phyloP scores from a whole-genome alignment of 208 protist genomes.

The Acanthamoeba healyi region DNA sequence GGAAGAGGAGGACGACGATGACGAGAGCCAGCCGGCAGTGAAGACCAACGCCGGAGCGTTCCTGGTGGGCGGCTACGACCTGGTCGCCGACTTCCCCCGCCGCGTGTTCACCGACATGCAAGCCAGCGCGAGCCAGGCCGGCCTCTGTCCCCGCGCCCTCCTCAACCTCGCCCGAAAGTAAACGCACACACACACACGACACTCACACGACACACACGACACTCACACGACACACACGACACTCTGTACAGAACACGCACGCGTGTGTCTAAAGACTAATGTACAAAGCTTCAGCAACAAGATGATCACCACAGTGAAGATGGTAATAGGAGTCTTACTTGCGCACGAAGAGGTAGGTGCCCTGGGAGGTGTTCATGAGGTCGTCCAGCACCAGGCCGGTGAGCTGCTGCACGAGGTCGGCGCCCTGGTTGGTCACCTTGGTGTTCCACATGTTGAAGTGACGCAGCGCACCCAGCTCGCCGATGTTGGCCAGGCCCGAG shows the following conservation, averaged over 20 bases:
- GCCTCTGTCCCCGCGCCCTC: slow-evolving; percentile 17
- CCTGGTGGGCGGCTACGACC: slow-evolving; percentile 26
- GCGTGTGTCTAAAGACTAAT: no score
- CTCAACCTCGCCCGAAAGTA: slow-evolving; percentile 1
- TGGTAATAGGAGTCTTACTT: background rate
- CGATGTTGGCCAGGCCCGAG: slow-evolving; percentile 16
- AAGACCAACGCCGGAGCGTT: background rate
- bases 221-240: no score
- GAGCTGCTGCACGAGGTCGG: slow-evolving; percentile 44
- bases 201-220: no score
- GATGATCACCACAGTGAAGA: no score
- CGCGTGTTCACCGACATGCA: background rate
- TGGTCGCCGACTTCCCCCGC: slow-evolving; percentile 2
- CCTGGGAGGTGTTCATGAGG: slow-evolving; percentile 66
- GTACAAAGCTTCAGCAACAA: no score
- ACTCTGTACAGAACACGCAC: no score
- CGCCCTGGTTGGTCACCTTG: slow-evolving; percentile 55
- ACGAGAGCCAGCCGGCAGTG: background rate
- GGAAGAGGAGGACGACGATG: background rate
- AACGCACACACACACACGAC: no score
- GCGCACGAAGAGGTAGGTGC: slow-evolving; percentile 68
- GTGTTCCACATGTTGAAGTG: slow-evolving; percentile 67
- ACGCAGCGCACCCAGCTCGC: background rate
- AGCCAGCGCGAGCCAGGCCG: background rate
- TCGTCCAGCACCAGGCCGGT: slow-evolving; percentile 53